phyloP scores from a whole-genome alignment of 805 yeast genomes.

The Starmerella powellii region DNA sequence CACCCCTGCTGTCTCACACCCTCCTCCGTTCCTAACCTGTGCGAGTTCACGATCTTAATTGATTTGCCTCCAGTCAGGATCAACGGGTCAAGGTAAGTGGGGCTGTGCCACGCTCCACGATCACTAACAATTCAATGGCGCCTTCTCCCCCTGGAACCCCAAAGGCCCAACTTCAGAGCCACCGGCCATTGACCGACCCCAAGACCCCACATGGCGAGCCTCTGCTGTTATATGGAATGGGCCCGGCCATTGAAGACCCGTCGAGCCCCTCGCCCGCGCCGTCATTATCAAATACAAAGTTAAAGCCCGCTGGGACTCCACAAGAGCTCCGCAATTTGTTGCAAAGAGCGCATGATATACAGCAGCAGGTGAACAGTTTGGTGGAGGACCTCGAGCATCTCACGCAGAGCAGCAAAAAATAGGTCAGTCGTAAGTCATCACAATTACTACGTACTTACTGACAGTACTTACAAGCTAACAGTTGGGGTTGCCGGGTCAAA shows the following conservation, averaged over 20 bases:
- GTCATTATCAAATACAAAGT: no score
- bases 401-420: no score
- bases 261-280: slow-evolving; percentile 14
- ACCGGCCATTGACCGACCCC: slow-evolving; percentile 7
- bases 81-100: no score
- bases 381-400: slow-evolving; percentile 8
- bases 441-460: not conserved
- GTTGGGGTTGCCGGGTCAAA: not conserved
- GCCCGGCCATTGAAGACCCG: slow-evolving; percentile 20
- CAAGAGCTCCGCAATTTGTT: slow-evolving; percentile 4
- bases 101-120: no score
- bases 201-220: slow-evolving; percentile 10
- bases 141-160: slow-evolving; percentile 14
- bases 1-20: not conserved
- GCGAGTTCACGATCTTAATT: no score
- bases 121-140: slow-evolving; percentile 1
- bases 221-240: slow-evolving; percentile 17
- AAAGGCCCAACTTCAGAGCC: slow-evolving; percentile 5
- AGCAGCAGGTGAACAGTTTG: slow-evolving; percentile 11
- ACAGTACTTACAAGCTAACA: not conserved
- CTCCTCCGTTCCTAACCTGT: no score
- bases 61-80: no score
- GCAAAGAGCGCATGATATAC: slow-evolving; percentile 12
- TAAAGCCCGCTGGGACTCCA: no score
- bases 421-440: no score